A percentile compares a stretch with the other conserved stretches of the same genome.
These are phyloP conservation scores for Coemansia sp. DNA, from an alignment of 192 early-diverging fungal species.

Conservation along the genomic window DNA sequence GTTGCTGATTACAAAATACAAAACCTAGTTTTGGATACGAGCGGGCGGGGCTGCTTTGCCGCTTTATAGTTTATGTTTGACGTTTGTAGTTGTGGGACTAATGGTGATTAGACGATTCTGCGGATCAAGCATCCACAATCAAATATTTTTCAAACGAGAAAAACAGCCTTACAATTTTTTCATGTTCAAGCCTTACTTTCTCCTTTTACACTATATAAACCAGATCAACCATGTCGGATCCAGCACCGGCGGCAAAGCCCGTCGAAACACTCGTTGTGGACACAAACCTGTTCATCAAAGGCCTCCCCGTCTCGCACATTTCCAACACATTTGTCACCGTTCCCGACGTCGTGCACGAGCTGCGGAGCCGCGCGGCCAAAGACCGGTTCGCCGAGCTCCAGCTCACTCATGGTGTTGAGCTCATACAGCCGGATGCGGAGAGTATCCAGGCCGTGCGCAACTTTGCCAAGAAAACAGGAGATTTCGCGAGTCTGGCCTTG, in stretches of 20 bases:
- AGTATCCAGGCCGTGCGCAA: constrained; percentile 63
- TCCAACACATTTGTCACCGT: constrained; percentile 78
- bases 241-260: constrained; percentile 20
- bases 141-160: too few relatives aligned
- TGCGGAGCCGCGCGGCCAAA: constrained; percentile 72
- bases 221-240: background rate
- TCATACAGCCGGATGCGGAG: constrained; percentile 33
- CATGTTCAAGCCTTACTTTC: too few relatives aligned
- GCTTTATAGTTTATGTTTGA: too few relatives aligned
- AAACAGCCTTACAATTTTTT: too few relatives aligned
- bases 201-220: too few relatives aligned
- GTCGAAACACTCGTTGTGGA: constrained; percentile 65
- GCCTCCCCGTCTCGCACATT: constrained; percentile 57
- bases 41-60: too few relatives aligned
- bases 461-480: constrained; percentile 90
- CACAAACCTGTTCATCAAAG: constrained; percentile 73
- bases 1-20: too few relatives aligned
- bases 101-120: too few relatives aligned
- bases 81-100: too few relatives aligned
- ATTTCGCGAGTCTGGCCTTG: constrained; percentile 73
- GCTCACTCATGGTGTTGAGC: constrained; percentile 20
- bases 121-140: too few relatives aligned
- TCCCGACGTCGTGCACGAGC: constrained; percentile 83
- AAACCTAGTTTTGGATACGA: too few relatives aligned
- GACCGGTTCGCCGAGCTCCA: constrained; percentile 48